A percentile compares a stretch with the other conserved stretches of the same genome.
These are phyloP conservation scores for Talaromyces sp. DNA, from an alignment of 2,329 filamentous ascomycete genomes.

Conservation along the genomic window DNA sequence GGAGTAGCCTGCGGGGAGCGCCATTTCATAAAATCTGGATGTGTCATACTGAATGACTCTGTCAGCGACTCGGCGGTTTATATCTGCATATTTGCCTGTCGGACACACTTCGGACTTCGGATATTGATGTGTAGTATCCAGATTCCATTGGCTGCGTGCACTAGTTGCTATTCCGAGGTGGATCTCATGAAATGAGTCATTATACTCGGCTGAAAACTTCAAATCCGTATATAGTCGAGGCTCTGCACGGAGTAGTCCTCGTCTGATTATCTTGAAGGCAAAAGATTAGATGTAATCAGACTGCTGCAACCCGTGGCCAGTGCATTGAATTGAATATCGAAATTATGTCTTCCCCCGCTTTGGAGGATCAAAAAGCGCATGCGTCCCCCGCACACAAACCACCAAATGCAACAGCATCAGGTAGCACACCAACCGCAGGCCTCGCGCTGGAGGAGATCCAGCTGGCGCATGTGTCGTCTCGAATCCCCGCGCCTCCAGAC, in stretches of 20 bases:
- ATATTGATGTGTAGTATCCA: neutral
- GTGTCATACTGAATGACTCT: neutral
- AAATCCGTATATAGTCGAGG: too few species aligned
- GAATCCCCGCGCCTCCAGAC: conserved; percentile 14
- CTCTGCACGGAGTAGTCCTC: too few species aligned
- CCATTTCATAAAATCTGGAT: neutral
- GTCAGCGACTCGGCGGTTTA: neutral
- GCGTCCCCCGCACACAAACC: neutral
- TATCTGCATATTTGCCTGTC: neutral
- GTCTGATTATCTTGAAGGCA: too few species aligned
- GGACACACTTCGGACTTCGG: neutral
- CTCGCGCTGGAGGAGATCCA: conserved; percentile 3
- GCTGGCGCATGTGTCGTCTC: conserved; percentile 18
- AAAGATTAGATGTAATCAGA: too few species aligned
- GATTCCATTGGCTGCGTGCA: too few species aligned
- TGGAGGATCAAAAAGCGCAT: neutral
- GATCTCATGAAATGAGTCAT: neutral
- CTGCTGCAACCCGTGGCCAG: too few species aligned
- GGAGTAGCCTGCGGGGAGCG: conserved; percentile 30
- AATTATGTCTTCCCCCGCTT: neutral
- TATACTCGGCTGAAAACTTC: too few species aligned
- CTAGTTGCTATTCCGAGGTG: neutral
- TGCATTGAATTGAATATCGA: neutral
- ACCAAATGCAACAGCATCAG: neutral
- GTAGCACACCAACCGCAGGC: neutral